phyloP scores from a whole-genome alignment of 495 filamentous ascomycete genomes.

The Sordaria brevicollis region DNA sequence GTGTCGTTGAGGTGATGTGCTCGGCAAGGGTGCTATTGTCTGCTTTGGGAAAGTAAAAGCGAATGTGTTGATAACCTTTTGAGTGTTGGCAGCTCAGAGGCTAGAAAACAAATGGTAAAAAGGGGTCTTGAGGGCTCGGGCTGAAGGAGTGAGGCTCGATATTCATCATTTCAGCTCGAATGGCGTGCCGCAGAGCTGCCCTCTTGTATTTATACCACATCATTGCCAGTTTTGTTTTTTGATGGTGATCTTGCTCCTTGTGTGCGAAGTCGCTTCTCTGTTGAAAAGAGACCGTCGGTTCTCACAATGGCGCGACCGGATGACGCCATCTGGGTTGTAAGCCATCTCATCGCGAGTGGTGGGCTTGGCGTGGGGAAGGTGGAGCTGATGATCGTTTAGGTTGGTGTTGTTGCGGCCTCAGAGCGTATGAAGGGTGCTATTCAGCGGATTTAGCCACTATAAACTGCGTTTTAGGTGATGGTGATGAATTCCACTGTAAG shows the following conservation, averaged over 20 bases:
- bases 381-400: not conserved
- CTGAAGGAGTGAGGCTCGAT: not conserved
- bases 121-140: not conserved
- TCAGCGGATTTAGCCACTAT: not conserved
- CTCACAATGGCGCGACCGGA: not conserved
- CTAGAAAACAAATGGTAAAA: not conserved
- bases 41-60: not conserved
- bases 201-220: not conserved
- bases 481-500: not conserved
- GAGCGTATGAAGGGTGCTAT: not conserved
- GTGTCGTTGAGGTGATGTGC: not conserved
- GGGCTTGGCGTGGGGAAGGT: conserved; percentile 13
- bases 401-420: not conserved
- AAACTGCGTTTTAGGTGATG: not conserved
- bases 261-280: not conserved
- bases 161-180: not conserved
- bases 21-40: not conserved
- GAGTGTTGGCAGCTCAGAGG: not conserved
- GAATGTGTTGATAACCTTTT: not conserved
- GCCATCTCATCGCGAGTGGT: not conserved
- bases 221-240: not conserved
- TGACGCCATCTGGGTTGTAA: not conserved
- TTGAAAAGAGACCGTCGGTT: not conserved
- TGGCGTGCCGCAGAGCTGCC: not conserved
- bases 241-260: not conserved